A percentile compares a stretch with the other conserved stretches of the same genome.
Evolutionary conservation across 2,329 filamentous ascomycete genomes (phyloP).

Genomic region (Verticillium albo-atrum): DNA sequence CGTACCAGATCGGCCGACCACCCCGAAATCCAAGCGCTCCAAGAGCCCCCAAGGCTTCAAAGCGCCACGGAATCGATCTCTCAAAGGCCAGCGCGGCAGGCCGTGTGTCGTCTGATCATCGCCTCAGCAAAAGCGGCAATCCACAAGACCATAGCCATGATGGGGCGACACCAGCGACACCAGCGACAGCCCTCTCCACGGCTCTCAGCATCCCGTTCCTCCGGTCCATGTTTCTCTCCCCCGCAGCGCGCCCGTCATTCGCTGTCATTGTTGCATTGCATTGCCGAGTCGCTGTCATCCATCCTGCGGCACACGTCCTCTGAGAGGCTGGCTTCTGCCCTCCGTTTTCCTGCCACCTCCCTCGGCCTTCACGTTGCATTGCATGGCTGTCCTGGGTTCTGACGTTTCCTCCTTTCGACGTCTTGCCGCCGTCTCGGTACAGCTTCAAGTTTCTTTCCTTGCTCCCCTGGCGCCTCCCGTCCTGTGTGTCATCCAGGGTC

Average conservation of each 20-base stretch:
- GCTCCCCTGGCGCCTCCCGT: neutral
- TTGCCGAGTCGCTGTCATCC: neutral
- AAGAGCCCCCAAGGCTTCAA: neutral
- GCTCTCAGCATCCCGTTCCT: neutral
- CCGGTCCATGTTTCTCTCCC: neutral
- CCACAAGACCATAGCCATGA: neutral
- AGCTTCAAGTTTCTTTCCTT: constrained; percentile 3
- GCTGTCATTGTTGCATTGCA: neutral
- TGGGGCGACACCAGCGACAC: neutral
- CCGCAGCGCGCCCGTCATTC: neutral
- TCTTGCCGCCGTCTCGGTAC: constrained; percentile 1
- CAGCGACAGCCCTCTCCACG: neutral
- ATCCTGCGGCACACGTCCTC: neutral
- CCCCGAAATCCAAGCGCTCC: neutral
- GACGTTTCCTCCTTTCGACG: neutral
- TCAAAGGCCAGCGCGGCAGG: neutral
- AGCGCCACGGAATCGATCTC: neutral
- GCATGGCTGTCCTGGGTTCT: neutral
- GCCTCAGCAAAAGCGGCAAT: neutral
- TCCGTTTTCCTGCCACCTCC: neutral
- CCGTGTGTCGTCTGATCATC: neutral
- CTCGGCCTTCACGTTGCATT: neutral
- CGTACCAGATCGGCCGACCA: neutral
- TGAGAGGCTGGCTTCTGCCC: neutral
- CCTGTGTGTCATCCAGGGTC: constrained; percentile 6